These are phyloP conservation scores for Debaryomyces nepalensis DNA, from an alignment of 1,139 yeast genomes.

Conservation along the genomic window DNA sequence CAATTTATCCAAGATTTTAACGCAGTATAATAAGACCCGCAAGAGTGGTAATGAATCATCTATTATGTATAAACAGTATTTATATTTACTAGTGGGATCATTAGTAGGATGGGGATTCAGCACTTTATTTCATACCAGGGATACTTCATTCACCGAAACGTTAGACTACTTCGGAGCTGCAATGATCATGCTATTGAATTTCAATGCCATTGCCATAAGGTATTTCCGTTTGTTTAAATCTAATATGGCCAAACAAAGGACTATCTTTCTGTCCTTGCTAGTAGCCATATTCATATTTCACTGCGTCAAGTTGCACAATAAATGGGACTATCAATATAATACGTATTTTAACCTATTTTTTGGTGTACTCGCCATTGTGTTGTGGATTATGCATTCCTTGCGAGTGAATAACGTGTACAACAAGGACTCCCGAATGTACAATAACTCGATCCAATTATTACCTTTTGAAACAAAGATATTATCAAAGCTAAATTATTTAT, in stretches of 20 bases:
- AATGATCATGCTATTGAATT: slow-evolving; percentile 42
- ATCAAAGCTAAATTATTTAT: slow-evolving; percentile 35
- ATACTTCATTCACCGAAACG: slow-evolving; percentile 44
- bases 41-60: slow-evolving; percentile 20
- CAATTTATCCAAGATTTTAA: slow-evolving; percentile 33
- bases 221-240: slow-evolving; percentile 32
- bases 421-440: slow-evolving; percentile 31
- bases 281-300: slow-evolving; percentile 32
- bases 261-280: slow-evolving; percentile 20
- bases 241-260: slow-evolving; percentile 12
- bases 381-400: slow-evolving; percentile 45
- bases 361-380: slow-evolving; percentile 35
- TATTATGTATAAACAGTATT: slow-evolving; percentile 39
- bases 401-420: slow-evolving; percentile 24
- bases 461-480: slow-evolving; percentile 48
- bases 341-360: slow-evolving; percentile 37
- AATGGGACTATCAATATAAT: slow-evolving; percentile 51
- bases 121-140: slow-evolving; percentile 46
- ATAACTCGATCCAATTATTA: slow-evolving; percentile 43
- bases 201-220: slow-evolving; percentile 41
- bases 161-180: slow-evolving; percentile 53
- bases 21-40: slow-evolving; percentile 30
- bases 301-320: slow-evolving; percentile 28
- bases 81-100: slow-evolving; percentile 33
- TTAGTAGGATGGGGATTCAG: slow-evolving; percentile 48